A percentile compares a stretch with the other conserved stretches of the same genome.
These are phyloP conservation scores for Geotrichum bryndzae DNA, from an alignment of 1,139 yeast genomes.

Conservation along the genomic window DNA sequence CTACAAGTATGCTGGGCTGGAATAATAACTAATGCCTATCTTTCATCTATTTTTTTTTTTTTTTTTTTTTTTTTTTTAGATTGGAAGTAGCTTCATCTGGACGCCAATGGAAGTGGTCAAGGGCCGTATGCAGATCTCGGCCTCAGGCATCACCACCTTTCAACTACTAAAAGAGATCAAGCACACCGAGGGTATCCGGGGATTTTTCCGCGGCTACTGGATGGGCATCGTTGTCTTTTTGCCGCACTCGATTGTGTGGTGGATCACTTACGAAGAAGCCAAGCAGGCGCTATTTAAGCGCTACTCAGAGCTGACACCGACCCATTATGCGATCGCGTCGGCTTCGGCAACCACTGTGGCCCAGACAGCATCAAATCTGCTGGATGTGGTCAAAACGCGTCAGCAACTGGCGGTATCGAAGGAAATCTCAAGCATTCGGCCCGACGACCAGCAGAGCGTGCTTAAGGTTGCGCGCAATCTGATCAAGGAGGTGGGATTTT, in stretches of 20 bases:
- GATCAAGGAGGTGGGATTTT: conserved; percentile 36
- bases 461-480: conserved; percentile 34
- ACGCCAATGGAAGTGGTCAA: conserved; percentile 44
- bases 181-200: conserved; percentile 35
- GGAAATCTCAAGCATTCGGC: conserved; percentile 37
- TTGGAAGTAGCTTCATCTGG: conserved; percentile 40
- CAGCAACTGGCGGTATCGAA: conserved; percentile 41
- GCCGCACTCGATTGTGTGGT: conserved; percentile 41
- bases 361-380: conserved; percentile 37
- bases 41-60: background rate
- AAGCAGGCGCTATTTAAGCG: background rate
- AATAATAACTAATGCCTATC: background rate
- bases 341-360: conserved; percentile 38
- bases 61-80: conserved; percentile 7
- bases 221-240: conserved; percentile 40
- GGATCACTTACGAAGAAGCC: conserved; percentile 34
- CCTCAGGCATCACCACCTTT: conserved; percentile 22
- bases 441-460: conserved; percentile 37
- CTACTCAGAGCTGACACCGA: conserved; percentile 23
- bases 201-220: conserved; percentile 42
- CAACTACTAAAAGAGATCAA: conserved; percentile 30
- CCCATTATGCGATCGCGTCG: conserved; percentile 36
- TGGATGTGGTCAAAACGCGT: conserved; percentile 41
- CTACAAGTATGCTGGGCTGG: background rate
- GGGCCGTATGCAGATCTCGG: conserved; percentile 40